Conservation (phyloP, 2,329 filamentous ascomycete genomes). For the Mariannaea elegans region DNA sequence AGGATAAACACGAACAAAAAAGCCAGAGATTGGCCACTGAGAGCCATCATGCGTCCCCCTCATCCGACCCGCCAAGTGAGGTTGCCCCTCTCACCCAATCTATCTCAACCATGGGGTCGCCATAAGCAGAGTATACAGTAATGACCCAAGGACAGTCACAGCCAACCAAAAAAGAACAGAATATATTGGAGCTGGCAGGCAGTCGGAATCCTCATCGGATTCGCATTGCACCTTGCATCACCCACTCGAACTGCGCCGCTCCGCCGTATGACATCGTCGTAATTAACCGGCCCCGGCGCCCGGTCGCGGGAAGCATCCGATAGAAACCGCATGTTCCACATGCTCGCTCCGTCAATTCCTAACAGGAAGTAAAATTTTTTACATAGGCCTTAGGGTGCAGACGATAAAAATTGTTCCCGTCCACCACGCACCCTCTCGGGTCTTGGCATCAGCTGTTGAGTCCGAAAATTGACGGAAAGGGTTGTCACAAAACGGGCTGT, state of each 20-base stretch:
- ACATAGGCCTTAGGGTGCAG: neutral
- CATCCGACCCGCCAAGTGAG: constrained; percentile 7
- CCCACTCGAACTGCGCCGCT: constrained; percentile 12
- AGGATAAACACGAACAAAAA: neutral
- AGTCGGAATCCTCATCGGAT: constrained; percentile 20
- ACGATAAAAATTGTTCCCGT: neutral
- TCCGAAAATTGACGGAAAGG: constrained; percentile 5
- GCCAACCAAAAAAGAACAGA: neutral
- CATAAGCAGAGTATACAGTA: too few species aligned
- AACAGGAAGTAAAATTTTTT: neutral
- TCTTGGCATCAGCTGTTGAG: constrained; percentile 18
- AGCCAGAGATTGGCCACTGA: neutral
- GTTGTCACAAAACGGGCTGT: constrained; percentile 4
- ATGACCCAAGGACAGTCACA: too few species aligned
- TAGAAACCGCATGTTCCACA: neutral
- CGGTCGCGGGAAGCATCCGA: neutral
- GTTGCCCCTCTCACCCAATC: constrained; percentile 20
- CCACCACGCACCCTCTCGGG: neutral
- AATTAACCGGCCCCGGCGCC: neutral
- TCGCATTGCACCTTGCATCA: constrained; percentile 12
- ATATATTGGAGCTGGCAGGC: constrained; percentile 30
- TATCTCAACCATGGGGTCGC: too few species aligned
- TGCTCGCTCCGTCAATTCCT: neutral
- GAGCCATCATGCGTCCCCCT: constrained; percentile 2
- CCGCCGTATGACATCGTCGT: constrained; percentile 1